Evolutionary conservation across 2,329 filamentous ascomycete species (phyloP).

Genomic region (Fusarium compactum): DNA sequence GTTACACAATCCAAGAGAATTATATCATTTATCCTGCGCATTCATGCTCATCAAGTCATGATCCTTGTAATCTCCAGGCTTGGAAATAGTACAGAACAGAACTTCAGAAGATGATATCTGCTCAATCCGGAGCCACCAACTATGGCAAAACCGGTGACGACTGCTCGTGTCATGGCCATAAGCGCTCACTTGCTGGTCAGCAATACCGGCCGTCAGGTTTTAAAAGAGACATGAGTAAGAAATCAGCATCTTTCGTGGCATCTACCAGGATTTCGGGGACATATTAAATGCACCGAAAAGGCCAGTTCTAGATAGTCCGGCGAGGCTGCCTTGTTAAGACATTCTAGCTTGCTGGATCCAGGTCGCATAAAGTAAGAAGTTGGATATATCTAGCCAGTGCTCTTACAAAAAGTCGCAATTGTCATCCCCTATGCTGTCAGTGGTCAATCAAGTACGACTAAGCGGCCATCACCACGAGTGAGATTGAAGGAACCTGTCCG

Average conservation of each 20-base stretch:
- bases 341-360: not conserved
- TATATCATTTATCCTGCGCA: constrained; percentile 36
- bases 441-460: not conserved
- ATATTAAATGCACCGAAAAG: not conserved
- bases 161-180: not conserved
- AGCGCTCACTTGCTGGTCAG: constrained; percentile 2
- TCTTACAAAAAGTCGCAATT: no score
- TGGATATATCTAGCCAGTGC: not conserved
- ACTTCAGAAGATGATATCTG: not conserved
- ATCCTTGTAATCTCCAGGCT: constrained; percentile 3
- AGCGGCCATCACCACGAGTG: not conserved
- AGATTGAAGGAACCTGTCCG: not conserved
- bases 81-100: not conserved
- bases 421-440: not conserved
- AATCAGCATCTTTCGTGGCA: not conserved
- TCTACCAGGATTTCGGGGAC: not conserved
- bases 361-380: not conserved
- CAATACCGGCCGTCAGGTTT: not conserved
- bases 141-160: not conserved
- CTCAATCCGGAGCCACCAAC: not conserved
- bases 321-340: not conserved
- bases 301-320: not conserved
- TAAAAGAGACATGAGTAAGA: not conserved
- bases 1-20: constrained; percentile 24
- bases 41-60: constrained; percentile 34